Percentiles rank a stretch among this genome's conserved stretches.
Conservation (phyloP, 345 rosid genomes). For the Hibiscus tridactylites region DNA sequence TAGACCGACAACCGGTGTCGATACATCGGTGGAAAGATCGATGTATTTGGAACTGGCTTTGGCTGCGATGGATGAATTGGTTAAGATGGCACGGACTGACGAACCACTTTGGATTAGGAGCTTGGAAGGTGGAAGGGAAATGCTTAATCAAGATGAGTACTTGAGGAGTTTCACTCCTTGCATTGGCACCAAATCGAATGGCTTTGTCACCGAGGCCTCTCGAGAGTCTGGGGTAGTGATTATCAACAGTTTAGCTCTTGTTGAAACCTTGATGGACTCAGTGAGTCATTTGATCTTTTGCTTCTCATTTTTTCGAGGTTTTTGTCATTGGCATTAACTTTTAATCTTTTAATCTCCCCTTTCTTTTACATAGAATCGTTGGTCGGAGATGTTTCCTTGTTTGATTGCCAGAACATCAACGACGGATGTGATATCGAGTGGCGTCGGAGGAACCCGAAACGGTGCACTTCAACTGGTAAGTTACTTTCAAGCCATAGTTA, state of each 20-base stretch:
- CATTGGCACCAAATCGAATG: slow-evolving; percentile 57
- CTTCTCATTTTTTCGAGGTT: not conserved
- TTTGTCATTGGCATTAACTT: not conserved
- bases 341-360: not conserved
- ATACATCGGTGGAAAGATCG: slow-evolving; percentile 55
- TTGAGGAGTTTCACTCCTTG: slow-evolving; percentile 48
- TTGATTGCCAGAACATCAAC: slow-evolving; percentile 76
- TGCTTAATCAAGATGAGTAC: slow-evolving; percentile 68
- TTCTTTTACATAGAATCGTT: slow-evolving; percentile 46
- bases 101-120: slow-evolving; percentile 71
- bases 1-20: slow-evolving; percentile 35
- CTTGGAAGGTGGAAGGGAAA: slow-evolving; percentile 52
- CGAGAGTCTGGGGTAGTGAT: slow-evolving; percentile 76
- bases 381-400: slow-evolving; percentile 98
- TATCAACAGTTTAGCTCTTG: slow-evolving; percentile 82
- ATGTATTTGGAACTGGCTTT: slow-evolving; percentile 75
- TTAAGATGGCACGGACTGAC: slow-evolving; percentile 71
- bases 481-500: not conserved
- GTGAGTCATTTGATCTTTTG: slow-evolving; percentile 27
- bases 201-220: slow-evolving; percentile 79
- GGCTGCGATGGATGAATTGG: slow-evolving; percentile 80
- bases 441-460: slow-evolving; percentile 86
- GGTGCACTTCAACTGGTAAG: slow-evolving; percentile 89
- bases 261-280: slow-evolving; percentile 88
- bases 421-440: slow-evolving; percentile 63